Percentiles rank a stretch among this genome's conserved stretches.
Conservation (phyloP, 2,329 filamentous ascomycete genomes). For the Xylariaceae sp. region DNA sequence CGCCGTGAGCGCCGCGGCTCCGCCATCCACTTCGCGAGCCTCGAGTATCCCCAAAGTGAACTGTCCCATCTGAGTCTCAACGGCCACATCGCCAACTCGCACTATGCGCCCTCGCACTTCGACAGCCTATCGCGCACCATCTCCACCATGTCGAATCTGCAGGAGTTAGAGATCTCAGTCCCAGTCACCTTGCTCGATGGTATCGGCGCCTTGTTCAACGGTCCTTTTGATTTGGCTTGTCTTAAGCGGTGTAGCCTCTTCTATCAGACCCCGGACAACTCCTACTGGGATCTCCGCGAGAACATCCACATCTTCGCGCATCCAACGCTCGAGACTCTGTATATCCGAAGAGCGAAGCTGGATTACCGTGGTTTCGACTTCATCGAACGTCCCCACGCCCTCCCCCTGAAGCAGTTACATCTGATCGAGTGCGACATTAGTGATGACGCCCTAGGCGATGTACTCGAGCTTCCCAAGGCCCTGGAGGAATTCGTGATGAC, state of each 20-base stretch:
- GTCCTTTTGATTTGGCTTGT: constrained; percentile 46
- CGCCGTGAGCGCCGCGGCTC: constrained; percentile 44
- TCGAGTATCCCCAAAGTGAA: constrained; percentile 42
- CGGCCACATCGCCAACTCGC: constrained; percentile 33
- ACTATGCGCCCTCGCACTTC: constrained; percentile 33
- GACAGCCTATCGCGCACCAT: constrained; percentile 44
- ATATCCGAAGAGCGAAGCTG: constrained; percentile 41
- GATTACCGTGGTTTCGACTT: constrained; percentile 44
- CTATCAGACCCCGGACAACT: constrained; percentile 40
- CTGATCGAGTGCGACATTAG: constrained; percentile 49
- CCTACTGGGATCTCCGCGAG: constrained; percentile 47
- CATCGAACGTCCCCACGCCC: constrained; percentile 44
- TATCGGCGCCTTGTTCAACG: constrained; percentile 46
- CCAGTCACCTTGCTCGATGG: constrained; percentile 41
- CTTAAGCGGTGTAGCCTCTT: constrained; percentile 43
- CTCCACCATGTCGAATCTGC: constrained; percentile 46
- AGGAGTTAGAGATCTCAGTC: constrained; percentile 42
- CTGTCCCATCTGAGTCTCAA: constrained; percentile 39
- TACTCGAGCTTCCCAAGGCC: constrained; percentile 41
- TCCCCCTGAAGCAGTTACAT: constrained; percentile 39
- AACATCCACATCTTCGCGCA: constrained; percentile 50
- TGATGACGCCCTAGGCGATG: constrained; percentile 38
- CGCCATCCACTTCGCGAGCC: constrained; percentile 40
- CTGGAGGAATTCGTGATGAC: constrained; percentile 45
- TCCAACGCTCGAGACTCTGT: constrained; percentile 43